Evolutionary conservation across 1,284 basidiomycete genomes (phyloP).

Genomic region (Trametes polyzona): DNA sequence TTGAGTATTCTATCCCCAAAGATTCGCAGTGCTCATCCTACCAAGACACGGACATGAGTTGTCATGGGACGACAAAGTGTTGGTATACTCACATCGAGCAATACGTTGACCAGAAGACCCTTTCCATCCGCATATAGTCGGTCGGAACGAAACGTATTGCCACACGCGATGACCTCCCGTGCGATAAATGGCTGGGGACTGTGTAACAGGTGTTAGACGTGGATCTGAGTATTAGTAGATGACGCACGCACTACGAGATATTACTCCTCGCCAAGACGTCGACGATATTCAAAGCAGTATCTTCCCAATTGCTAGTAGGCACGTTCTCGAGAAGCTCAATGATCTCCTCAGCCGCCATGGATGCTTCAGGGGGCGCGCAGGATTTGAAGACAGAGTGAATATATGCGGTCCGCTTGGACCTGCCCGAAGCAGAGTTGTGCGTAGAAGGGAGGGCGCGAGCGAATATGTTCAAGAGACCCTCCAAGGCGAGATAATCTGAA

Average conservation of each 20-base stretch:
- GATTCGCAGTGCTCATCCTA: constrained; percentile 49
- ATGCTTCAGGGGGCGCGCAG: constrained; percentile 23
- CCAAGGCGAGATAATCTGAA: constrained; percentile 58
- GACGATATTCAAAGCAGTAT: constrained; percentile 49
- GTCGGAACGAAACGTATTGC: constrained; percentile 42
- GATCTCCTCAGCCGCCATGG: constrained; percentile 39
- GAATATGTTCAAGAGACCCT: constrained; percentile 59
- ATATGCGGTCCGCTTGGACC: constrained; percentile 46
- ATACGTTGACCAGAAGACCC: constrained; percentile 53
- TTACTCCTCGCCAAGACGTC: constrained; percentile 50
- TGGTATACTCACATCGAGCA: constrained; percentile 41
- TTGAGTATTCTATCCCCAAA: constrained; percentile 47
- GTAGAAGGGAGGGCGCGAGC: constrained; percentile 56
- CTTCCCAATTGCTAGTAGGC: constrained; percentile 55
- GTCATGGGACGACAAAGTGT: background rate
- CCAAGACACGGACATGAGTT: background rate
- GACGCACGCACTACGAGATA: constrained; percentile 53
- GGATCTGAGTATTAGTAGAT: background rate
- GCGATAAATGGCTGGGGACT: constrained; percentile 66
- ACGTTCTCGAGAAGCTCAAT: constrained; percentile 47
- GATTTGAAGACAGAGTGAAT: constrained; percentile 52
- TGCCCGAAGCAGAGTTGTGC: constrained; percentile 38
- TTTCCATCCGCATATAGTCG: constrained; percentile 56
- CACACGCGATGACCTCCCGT: constrained; percentile 44
- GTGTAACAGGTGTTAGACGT: background rate